These are phyloP conservation scores for Pseudogymnoascus sp. DNA, from an alignment of 2,329 filamentous ascomycete species.

Conservation along the genomic window DNA sequence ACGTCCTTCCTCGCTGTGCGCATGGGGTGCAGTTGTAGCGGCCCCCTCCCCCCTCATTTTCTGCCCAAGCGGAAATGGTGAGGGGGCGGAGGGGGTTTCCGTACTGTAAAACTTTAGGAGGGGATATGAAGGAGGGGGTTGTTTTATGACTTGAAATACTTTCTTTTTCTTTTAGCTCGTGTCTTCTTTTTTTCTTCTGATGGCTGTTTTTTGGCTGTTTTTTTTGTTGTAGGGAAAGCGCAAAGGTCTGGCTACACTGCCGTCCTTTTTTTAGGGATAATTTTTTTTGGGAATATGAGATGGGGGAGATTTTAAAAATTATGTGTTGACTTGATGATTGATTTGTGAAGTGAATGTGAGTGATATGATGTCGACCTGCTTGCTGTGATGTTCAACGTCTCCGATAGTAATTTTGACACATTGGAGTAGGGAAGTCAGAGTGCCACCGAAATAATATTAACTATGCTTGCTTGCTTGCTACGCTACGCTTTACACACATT, in stretches of 20 bases:
- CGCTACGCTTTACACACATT: not conserved
- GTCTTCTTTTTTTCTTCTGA: no score
- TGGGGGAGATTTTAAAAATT: not conserved
- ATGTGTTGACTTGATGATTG: not conserved
- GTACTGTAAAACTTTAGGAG: not conserved
- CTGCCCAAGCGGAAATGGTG: not conserved
- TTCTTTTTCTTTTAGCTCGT: not conserved
- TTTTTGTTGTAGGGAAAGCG: not conserved
- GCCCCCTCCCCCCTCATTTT: not conserved
- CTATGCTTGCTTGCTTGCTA: not conserved
- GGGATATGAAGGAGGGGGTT: not conserved
- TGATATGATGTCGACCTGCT: not conserved
- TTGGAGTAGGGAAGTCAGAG: not conserved
- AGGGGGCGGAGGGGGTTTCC: not conserved
- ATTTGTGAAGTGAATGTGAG: not conserved
- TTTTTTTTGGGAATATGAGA: not conserved
- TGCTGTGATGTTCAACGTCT: not conserved
- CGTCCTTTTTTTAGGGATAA: not conserved
- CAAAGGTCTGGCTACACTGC: not conserved
- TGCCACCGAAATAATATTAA: not conserved
- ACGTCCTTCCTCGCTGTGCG: not conserved
- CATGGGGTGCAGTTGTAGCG: not conserved
- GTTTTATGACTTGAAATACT: conserved; percentile 2
- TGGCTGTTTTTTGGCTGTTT: not conserved
- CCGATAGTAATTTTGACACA: not conserved